Conservation (phyloP, 139 green algal species). For the Ettlia oleoabundans region DNA sequence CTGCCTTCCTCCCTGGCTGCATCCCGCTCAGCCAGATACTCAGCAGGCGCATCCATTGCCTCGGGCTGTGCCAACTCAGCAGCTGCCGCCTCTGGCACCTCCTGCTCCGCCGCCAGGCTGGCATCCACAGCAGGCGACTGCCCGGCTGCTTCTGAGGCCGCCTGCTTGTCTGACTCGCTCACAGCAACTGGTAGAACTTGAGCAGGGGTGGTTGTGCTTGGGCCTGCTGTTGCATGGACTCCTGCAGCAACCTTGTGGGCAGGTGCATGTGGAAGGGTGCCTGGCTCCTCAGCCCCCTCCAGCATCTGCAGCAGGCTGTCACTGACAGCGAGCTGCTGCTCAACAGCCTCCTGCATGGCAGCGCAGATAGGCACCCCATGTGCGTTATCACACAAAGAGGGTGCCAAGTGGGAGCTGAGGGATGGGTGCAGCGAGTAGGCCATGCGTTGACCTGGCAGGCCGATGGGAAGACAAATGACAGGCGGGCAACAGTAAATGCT, state of each 20-base stretch:
- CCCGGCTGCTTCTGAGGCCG: neutral
- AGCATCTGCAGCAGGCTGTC: slow-evolving; percentile 10
- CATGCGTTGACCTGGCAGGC: neutral
- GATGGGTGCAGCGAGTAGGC: neutral
- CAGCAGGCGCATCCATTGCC: neutral
- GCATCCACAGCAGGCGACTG: neutral
- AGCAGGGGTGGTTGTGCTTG: neutral
- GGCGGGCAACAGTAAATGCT: neutral
- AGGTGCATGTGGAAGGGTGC: neutral
- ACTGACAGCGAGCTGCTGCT: neutral
- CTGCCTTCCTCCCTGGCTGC: neutral
- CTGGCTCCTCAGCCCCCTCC: slow-evolving; percentile 7
- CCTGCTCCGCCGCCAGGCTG: slow-evolving; percentile 27
- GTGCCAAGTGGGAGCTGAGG: neutral
- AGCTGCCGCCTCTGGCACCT: neutral
- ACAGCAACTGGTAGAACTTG: slow-evolving; percentile 6
- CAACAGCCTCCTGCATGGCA: slow-evolving; percentile 7
- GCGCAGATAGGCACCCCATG: neutral
- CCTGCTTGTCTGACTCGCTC: neutral
- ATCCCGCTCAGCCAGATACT: slow-evolving; percentile 10
- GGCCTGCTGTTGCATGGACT: no score
- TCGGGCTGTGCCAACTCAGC: slow-evolving; percentile 30
- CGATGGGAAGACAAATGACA: neutral
- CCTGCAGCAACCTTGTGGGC: neutral
- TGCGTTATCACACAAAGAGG: no score